phyloP scores from a whole-genome alignment of 805 yeast species.

The Candida tibetensis region DNA sequence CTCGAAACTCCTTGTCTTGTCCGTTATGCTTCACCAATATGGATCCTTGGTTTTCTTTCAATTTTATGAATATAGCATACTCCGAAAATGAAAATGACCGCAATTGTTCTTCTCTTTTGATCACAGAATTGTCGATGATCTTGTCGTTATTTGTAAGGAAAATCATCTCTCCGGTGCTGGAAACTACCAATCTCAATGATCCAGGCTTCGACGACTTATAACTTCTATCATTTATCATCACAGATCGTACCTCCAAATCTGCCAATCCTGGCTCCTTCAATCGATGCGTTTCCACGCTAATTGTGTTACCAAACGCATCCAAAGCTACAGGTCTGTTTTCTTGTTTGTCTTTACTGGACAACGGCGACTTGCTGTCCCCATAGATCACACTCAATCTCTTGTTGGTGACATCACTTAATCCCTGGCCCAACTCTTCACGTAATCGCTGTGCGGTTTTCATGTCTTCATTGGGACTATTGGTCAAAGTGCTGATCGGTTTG shows the following conservation, averaged over 20 bases:
- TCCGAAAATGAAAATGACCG: conserved; percentile 7
- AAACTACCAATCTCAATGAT: conserved; percentile 1
- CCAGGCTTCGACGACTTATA: neutral
- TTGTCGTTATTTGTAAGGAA: conserved; percentile 6
- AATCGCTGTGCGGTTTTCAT: conserved; percentile 2
- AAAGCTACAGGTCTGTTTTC: neutral
- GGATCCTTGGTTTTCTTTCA: conserved; percentile 7
- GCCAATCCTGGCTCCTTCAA: neutral
- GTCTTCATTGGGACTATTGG: neutral
- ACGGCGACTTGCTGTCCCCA: neutral
- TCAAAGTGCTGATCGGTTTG: conserved; percentile 6
- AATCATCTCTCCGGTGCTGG: conserved; percentile 3
- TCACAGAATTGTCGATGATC: conserved; percentile 4
- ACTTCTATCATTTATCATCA: conserved; percentile 1
- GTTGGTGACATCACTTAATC: neutral
- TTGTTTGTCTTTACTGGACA: neutral
- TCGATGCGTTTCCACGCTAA: neutral
- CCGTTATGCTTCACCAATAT: conserved; percentile 7
- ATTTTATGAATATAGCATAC: conserved; percentile 4
- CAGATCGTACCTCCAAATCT: conserved; percentile 2
- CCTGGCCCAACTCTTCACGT: conserved; percentile 2
- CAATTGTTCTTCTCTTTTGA: conserved; percentile 4
- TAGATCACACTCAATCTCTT: neutral
- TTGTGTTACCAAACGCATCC: neutral
- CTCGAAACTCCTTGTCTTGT: conserved; percentile 6